Base-by-base conservation (phyloP, 345 rosid species). In the Camelina laxa region DNA sequence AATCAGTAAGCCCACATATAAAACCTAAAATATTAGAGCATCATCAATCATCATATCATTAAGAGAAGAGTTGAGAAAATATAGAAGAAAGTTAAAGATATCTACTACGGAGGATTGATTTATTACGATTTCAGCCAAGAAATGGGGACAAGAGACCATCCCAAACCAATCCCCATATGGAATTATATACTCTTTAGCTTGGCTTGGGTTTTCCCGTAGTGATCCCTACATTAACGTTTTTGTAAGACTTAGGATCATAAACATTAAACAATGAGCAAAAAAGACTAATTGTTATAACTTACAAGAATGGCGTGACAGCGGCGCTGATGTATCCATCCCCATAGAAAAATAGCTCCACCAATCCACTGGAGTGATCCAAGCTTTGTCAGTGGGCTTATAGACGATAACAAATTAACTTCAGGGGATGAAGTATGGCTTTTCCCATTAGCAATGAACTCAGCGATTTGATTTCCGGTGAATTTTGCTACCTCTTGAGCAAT, bases 151-250 rank as follows among this genome's bases (percentile, higher is more conserved):
- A 42, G 98, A 91, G 55, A 89, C 91, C n/a, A 85, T 72, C 60
- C 82, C 85, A 65, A 93, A 91, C 97, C 98, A 89, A 81, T 89
- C 88, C 58, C 96, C 98, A 41, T 41, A 64, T 9, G 94, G 97
- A 30, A 87, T 78, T 49, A 81, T 80, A 47, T 91, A 87, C 42
- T 77, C 84, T 5, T 76, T 72, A 0, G 36, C 66, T 63, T 82
- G 82, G 57, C 78, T 84, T 9, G 73, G 69, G 20, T 20, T 36
- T 39, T 77, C 73, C 45, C 93, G 69, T 1, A 93, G 70, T 0
- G 91, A 83, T 65, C 96, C 98, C 89, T 87, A 58, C 67, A 62
- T 54, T 21, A 17, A 59, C 33, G 9, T 11, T 51, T 27, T 27
- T 16, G 33, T 9, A 24, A 6, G 4, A 1, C 41, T 67, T n/a